A percentile compares a stretch with the other conserved stretches of the same genome.
These are phyloP conservation scores for Zygoascus flipseniorum DNA, from an alignment of 805 yeast genomes.

Conservation along the genomic window DNA sequence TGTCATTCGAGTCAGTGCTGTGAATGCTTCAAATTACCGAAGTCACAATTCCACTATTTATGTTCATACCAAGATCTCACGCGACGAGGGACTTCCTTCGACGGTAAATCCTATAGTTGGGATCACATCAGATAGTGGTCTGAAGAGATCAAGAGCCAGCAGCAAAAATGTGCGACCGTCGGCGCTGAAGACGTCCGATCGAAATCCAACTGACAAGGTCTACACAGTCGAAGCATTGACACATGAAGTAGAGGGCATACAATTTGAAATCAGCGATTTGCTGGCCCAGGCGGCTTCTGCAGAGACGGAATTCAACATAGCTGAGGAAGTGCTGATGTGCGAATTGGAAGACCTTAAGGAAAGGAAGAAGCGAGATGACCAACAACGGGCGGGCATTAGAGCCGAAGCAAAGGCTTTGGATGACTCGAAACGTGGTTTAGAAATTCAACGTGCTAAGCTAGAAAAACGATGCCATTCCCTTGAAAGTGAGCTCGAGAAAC, in stretches of 20 bases:
- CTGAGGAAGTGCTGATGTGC: slow-evolving; percentile 19
- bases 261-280: slow-evolving; percentile 26
- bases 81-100: slow-evolving; percentile 21
- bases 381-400: slow-evolving; percentile 25
- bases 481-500: slow-evolving; percentile 12
- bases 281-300: slow-evolving; percentile 18
- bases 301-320: slow-evolving; percentile 22
- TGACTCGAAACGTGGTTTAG: slow-evolving; percentile 29
- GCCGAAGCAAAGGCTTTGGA: slow-evolving; percentile 31
- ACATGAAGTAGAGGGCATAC: slow-evolving; percentile 28
- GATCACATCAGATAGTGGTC: slow-evolving; percentile 1
- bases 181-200: background rate
- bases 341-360: slow-evolving; percentile 26
- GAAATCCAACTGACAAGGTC: slow-evolving; percentile 5
- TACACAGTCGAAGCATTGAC: slow-evolving; percentile 29
- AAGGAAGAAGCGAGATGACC: slow-evolving; percentile 25
- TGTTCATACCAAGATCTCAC: slow-evolving; percentile 21
- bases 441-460: slow-evolving; percentile 27
- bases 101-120: slow-evolving; percentile 10
- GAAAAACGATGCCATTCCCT: slow-evolving; percentile 19
- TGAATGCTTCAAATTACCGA: slow-evolving; percentile 22
- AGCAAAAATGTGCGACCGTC: background rate
- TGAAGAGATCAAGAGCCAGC: background rate
- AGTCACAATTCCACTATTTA: slow-evolving; percentile 19
- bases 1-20: slow-evolving; percentile 27